These are phyloP conservation scores for Polytolypa hystricis DNA, from an alignment of 2,329 filamentous ascomycete genomes.

Conservation along the genomic window DNA sequence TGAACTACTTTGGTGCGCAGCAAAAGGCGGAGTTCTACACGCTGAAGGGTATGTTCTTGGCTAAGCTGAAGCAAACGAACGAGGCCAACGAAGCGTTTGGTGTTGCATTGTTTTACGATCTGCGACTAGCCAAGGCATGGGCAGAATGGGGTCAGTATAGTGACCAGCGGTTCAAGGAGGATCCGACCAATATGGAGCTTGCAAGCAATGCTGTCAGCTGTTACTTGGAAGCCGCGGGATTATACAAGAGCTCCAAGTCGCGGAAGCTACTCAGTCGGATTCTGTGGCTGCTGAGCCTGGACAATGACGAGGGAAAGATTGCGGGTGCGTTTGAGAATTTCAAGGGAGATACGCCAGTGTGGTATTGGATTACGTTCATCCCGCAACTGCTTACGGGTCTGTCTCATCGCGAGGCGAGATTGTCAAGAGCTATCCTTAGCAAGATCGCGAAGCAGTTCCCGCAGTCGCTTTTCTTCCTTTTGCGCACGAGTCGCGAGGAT, in stretches of 20 bases:
- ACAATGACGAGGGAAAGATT: slow-evolving; percentile 74
- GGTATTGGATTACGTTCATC: slow-evolving; percentile 99
- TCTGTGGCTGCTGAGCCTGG: slow-evolving; percentile 87
- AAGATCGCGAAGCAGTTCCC: slow-evolving; percentile 95
- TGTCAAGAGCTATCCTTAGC: slow-evolving; percentile 73
- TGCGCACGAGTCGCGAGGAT: slow-evolving; percentile 87
- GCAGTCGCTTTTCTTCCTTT: slow-evolving; percentile 89
- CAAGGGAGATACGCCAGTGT: slow-evolving; percentile 93
- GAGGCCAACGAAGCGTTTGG: slow-evolving; percentile 93
- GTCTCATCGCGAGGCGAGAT: slow-evolving; percentile 78
- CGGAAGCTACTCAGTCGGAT: slow-evolving; percentile 87
- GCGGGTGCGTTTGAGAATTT: slow-evolving; percentile 85
- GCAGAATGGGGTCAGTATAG: slow-evolving; percentile 99
- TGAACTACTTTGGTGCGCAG: slow-evolving; percentile 92
- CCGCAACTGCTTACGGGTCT: slow-evolving; percentile 88
- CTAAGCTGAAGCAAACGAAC: slow-evolving; percentile 79
- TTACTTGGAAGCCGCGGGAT: slow-evolving; percentile 87
- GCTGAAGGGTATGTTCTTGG: slow-evolving; percentile 97
- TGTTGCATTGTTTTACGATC: slow-evolving; percentile 89
- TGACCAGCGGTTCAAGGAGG: slow-evolving; percentile 88
- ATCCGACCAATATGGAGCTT: slow-evolving; percentile 67
- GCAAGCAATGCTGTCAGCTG: slow-evolving; percentile 90
- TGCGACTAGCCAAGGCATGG: slow-evolving; percentile 93
- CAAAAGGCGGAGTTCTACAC: slow-evolving; percentile 99
- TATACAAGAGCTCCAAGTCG: slow-evolving; percentile 95